Evolutionary conservation across 139 green algal genomes (phyloP), one percentile per base, ranked within the genome.

Genomic region (Picochlorum sp.): DNA sequence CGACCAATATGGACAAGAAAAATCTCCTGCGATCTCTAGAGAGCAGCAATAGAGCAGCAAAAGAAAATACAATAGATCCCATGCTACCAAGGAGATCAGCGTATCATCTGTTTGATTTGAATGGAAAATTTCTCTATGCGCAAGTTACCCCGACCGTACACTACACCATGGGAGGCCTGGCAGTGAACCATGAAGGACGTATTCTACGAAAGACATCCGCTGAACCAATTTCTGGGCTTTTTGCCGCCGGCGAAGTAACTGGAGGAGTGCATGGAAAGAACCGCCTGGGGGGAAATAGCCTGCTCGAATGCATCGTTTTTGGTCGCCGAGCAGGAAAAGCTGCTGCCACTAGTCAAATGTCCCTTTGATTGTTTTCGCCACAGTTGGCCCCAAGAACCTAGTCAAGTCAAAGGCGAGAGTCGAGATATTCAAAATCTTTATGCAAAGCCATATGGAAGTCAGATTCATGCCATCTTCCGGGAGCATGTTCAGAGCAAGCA

Each of bases 301-400:
- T 99, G 69, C 85, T 99, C 20, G 93, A 99, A 66, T 98, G 97
- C 55, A 91, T 96, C 13, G 89, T 98, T 22, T 99, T 98, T 78
- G 92, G 93, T 10, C 76, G 90, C 33, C 36, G 44, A 13, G 68
- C 68, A 51, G 68, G 67, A 26, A 22, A 6, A 32, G 29, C 30
- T 24, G 44, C 44, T 26, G 39, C 22, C 39, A 47, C 39, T 20
- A n/a, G 39, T 47, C 16, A 16, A 8, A n/a, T 47, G 14, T n/a
- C 39, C 20, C 39, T 53, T 53, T 35, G 26, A 41, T 18, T 28
- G 41, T 51, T 35, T 61, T 35, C 16, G 13, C 14, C 13, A 37
- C 55, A 30, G 33, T 35, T 5, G 55, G 55, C 10, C 55, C 16
- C 57, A 57, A 22, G 35, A 62, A 72, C n/a, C 45, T 55, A n/a